Evolutionary conservation across 2,329 filamentous ascomycete species (phyloP).

Genomic region (Botrytis deweyae): DNA sequence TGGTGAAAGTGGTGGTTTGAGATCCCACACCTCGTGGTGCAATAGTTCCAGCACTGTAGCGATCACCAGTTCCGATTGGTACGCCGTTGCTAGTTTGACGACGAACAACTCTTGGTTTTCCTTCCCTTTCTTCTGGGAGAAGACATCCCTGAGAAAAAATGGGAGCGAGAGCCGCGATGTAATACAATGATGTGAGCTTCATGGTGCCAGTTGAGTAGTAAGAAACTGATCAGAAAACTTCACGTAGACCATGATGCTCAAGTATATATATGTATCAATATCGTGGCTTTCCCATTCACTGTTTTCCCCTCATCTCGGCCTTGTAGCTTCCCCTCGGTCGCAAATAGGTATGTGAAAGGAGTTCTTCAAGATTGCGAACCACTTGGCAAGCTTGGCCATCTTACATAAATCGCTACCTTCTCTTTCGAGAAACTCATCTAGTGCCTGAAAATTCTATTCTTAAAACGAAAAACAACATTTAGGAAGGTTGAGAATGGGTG

Average conservation of each 20-base stretch:
- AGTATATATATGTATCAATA: not conserved
- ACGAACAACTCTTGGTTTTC: conserved; percentile 24
- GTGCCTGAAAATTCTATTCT: not conserved
- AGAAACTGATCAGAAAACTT: not conserved
- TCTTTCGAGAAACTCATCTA: not conserved
- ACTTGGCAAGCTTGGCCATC: conserved; percentile 7
- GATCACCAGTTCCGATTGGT: conserved; percentile 46
- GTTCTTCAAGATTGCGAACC: not conserved
- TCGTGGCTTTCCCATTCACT: not conserved
- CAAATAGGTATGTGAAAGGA: not conserved
- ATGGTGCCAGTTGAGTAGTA: conserved; percentile 21
- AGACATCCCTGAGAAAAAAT: conserved; percentile 39
- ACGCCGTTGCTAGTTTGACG: conserved; percentile 31
- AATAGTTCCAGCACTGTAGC: conserved; percentile 43
- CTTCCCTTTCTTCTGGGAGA: conserved; percentile 42
- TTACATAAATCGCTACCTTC: not conserved
- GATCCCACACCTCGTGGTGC: conserved; percentile 46
- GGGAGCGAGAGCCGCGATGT: conserved; percentile 25
- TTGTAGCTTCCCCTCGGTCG: not conserved
- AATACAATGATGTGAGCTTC: conserved; percentile 29
- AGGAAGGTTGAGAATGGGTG: not conserved
- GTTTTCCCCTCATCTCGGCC: not conserved
- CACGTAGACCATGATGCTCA: not conserved
- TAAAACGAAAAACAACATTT: not conserved
- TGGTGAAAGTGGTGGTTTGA: conserved; percentile 41